Percentiles rank a stretch among this genome's conserved stretches.
These are phyloP conservation scores for Cryptococcus sp. DNA, from an alignment of 1,284 basidiomycete genomes.

Conservation along the genomic window DNA sequence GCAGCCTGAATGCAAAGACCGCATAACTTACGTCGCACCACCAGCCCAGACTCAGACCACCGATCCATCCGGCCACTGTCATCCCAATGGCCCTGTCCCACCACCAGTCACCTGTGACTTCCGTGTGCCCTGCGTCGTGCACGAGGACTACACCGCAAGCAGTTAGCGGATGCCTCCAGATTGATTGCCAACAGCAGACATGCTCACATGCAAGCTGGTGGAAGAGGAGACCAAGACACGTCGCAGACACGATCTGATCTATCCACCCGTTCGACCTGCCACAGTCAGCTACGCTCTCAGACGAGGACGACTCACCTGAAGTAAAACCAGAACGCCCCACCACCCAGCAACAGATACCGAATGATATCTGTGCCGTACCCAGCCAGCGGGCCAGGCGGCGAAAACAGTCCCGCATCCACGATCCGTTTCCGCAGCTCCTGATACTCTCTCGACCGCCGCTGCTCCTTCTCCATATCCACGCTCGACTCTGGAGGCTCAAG, in stretches of 20 bases:
- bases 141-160: conserved; percentile 57
- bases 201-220: conserved; percentile 73
- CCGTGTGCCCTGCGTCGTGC: conserved; percentile 93
- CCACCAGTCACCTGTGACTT: conserved; percentile 83
- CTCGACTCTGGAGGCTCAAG: conserved; percentile 54
- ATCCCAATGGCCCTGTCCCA: conserved; percentile 77
- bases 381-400: conserved; percentile 67
- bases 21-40: conserved; percentile 83
- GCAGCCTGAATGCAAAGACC: not conserved
- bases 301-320: conserved; percentile 25
- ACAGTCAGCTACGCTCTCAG: conserved; percentile 54
- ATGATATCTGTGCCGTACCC: conserved; percentile 86
- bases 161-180: not conserved
- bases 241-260: conserved; percentile 64
- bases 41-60: conserved; percentile 93
- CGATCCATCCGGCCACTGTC: conserved; percentile 68
- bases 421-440: conserved; percentile 73
- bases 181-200: not conserved
- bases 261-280: conserved; percentile 30
- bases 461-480: conserved; percentile 61
- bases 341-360: conserved; percentile 68
- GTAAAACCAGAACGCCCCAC: conserved; percentile 26
- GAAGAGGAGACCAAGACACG: conserved; percentile 84
- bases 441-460: conserved; percentile 73
- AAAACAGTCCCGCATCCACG: conserved; percentile 76